Evolutionary conservation across 306 rosid species (phyloP).

Genomic region (Hippophae rhamnoides): DNA sequence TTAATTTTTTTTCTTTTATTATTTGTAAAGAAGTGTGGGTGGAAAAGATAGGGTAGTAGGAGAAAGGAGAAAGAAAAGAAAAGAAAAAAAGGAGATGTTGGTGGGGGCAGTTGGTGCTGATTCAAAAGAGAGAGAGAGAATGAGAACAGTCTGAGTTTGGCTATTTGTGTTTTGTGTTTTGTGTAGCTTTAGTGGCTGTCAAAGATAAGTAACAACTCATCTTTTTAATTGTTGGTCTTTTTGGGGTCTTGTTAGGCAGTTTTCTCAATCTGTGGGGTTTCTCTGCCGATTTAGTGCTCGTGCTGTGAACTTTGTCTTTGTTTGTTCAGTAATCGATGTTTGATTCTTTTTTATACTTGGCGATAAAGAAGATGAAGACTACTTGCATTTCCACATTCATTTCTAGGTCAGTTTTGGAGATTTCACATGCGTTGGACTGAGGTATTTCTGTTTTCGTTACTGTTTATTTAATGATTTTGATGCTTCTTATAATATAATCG

Average conservation of each 20-base stretch:
- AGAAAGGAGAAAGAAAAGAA: conserved; percentile 1
- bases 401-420: conserved; percentile 7
- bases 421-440: conserved; percentile 1
- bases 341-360: conserved; percentile 17
- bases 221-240: conserved; percentile 34
- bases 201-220: conserved; percentile 66
- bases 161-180: conserved; percentile 34
- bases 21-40: not conserved
- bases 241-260: conserved; percentile 19
- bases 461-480: not conserved
- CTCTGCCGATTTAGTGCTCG: conserved; percentile 30
- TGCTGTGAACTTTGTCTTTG: conserved; percentile 23
- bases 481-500: not conserved
- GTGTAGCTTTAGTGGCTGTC: conserved; percentile 68
- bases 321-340: conserved; percentile 2
- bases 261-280: conserved; percentile 30
- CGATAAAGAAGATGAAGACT: not conserved
- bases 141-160: conserved; percentile 64
- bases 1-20: not conserved
- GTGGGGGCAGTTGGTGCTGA: conserved; percentile 53
- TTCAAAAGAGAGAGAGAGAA: conserved; percentile 47
- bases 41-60: not conserved
- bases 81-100: conserved; percentile 17
- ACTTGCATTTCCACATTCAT: conserved; percentile 1
- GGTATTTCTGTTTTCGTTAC: not conserved